Evolutionary conservation across 257 asterid genomes (phyloP).

Genomic region (Solanum appendiculatum): DNA sequence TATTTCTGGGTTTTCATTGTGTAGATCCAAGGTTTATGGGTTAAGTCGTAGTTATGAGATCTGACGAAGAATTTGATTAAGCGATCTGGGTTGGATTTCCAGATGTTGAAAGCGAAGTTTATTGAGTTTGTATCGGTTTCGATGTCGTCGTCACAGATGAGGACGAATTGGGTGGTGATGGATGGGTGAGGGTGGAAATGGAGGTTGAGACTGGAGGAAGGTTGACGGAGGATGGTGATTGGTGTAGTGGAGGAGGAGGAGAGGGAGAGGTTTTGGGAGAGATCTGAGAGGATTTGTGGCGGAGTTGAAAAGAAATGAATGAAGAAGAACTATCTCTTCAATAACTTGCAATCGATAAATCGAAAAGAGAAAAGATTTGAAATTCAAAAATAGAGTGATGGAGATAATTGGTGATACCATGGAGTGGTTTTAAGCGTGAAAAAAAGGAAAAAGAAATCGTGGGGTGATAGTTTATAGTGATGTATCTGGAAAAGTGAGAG

Average conservation of each 20-base stretch:
- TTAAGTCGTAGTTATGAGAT: slow-evolving; percentile 70
- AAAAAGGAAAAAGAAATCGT: no score
- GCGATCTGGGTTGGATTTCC: background rate
- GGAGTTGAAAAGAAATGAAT: slow-evolving; percentile 29
- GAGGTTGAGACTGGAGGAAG: no score
- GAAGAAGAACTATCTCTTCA: no score
- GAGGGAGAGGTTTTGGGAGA: slow-evolving; percentile 38
- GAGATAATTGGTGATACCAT: no score
- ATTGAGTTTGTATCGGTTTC: slow-evolving; percentile 40
- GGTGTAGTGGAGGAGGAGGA: slow-evolving; percentile 15
- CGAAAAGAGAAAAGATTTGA: no score
- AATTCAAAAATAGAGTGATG: no score
- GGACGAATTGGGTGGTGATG: slow-evolving; percentile 52
- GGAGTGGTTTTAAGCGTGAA: no score
- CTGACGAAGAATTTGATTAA: slow-evolving; percentile 63
- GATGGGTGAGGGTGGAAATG: no score
- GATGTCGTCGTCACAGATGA: slow-evolving; percentile 82
- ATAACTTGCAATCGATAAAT: no score
- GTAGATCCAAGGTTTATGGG: slow-evolving; percentile 57
- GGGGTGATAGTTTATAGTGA: no score
- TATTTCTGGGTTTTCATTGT: slow-evolving; percentile 51
- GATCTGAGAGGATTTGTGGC: slow-evolving; percentile 26
- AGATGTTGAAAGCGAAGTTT: slow-evolving; percentile 47
- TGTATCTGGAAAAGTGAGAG: no score
- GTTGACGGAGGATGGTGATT: slow-evolving; percentile 10